These are phyloP conservation scores for Cercospora sesami DNA, from an alignment of 2,329 filamentous ascomycete species.

Conservation along the genomic window DNA sequence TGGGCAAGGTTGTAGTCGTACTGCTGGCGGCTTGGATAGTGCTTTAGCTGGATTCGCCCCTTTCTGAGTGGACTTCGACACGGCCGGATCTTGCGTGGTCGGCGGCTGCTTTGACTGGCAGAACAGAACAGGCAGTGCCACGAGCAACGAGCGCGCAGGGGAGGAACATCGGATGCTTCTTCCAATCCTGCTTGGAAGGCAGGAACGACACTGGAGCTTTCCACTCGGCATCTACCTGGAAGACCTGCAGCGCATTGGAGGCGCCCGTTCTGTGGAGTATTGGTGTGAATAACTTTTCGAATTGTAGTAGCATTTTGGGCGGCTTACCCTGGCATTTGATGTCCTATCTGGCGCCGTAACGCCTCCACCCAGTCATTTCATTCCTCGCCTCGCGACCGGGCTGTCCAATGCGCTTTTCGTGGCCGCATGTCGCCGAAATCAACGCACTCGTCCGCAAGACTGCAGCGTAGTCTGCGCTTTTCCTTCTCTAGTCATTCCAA, in stretches of 20 bases:
- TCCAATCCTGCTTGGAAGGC: background rate
- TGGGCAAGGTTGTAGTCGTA: background rate
- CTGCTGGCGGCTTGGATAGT: background rate
- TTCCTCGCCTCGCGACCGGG: background rate
- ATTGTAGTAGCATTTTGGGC: background rate
- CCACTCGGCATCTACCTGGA: background rate
- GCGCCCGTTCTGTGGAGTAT: background rate
- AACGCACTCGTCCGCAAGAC: background rate
- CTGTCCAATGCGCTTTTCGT: background rate
- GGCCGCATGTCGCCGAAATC: background rate
- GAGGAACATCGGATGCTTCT: background rate
- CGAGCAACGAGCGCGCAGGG: background rate
- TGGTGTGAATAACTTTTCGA: background rate
- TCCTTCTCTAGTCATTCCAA: background rate
- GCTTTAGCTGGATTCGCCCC: background rate
- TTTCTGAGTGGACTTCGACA: too few species aligned
- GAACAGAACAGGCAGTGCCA: background rate
- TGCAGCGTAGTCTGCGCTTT: background rate
- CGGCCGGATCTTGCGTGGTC: background rate
- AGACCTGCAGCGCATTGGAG: background rate
- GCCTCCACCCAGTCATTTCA: background rate
- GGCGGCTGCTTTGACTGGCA: background rate
- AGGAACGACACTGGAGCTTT: background rate
- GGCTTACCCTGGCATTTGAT: constrained; percentile 13
- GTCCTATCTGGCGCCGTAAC: constrained; percentile 18